Conservation (phyloP, 176 grass and related monocot genomes). For the Alopecurus myosuroides region DNA sequence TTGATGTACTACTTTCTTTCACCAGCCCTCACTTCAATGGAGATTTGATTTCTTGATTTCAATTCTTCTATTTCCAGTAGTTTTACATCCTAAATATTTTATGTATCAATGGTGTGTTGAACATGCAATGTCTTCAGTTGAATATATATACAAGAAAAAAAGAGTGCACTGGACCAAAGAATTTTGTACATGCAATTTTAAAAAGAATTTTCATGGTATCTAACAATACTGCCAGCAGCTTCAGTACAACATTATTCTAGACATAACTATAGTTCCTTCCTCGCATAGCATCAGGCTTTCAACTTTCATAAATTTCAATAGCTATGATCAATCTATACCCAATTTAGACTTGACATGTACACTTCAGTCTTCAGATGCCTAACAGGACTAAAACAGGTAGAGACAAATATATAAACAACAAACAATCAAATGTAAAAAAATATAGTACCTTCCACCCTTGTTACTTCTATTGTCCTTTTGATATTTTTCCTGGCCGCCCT, state of each 20-base stretch:
- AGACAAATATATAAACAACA: neutral
- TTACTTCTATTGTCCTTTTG: constrained; percentile 41
- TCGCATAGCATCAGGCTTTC: neutral
- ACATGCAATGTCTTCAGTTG: neutral
- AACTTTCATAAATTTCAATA: neutral
- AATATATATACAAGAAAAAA: neutral
- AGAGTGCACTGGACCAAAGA: neutral
- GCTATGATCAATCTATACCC: neutral
- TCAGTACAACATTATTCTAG: neutral
- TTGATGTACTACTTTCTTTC: too few species aligned
- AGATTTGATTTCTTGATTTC: too few species aligned
- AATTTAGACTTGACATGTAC: neutral
- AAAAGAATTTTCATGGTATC: neutral
- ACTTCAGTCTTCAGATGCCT: neutral
- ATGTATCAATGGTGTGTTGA: too few species aligned
- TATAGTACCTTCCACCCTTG: constrained; percentile 57
- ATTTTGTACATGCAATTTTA: neutral
- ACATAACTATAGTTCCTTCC: neutral
- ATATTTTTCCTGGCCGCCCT: constrained; percentile 35
- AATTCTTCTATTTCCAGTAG: too few species aligned
- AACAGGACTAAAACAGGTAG: neutral
- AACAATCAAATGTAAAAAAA: neutral
- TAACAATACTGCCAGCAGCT: neutral
- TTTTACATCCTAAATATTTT: too few species aligned
- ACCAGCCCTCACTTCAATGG: too few species aligned